Evolutionary conservation across 371 early-diverging fungal species (phyloP).

Genomic region (Syncephalastrum racemosum): DNA sequence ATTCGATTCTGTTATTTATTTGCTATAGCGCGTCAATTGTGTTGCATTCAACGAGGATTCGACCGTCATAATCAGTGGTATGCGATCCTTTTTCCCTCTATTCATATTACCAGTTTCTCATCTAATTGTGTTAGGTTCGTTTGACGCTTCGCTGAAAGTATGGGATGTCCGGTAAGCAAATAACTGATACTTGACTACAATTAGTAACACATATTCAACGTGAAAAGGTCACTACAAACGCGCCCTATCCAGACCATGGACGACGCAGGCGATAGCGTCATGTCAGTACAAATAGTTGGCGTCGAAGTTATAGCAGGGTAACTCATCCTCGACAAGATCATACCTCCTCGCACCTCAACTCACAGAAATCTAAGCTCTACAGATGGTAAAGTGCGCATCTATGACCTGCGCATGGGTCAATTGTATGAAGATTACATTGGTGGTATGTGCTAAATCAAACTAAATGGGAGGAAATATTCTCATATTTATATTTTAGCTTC

Average conservation of each 20-base stretch:
- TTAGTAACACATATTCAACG: background rate
- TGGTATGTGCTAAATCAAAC: constrained; percentile 37
- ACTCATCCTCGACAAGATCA: background rate
- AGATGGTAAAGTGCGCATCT: constrained; percentile 80
- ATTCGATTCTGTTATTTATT: background rate
- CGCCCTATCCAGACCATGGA: constrained; percentile 82
- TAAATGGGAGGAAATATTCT: background rate
- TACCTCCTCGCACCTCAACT: background rate
- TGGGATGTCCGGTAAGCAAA: constrained; percentile 79
- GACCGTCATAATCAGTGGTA: constrained; percentile 77
- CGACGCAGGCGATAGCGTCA: constrained; percentile 87
- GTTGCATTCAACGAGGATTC: constrained; percentile 82
- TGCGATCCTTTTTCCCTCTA: background rate
- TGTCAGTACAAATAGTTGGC: constrained; percentile 69
- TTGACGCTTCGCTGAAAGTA: constrained; percentile 85
- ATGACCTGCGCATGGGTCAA: constrained; percentile 82
- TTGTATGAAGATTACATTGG: constrained; percentile 72
- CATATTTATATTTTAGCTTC: constrained; percentile 52
- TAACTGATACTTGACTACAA: background rate
- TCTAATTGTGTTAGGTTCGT: constrained; percentile 61
- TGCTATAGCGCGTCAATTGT: constrained; percentile 70
- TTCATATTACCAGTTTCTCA: background rate
- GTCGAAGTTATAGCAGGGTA: constrained; percentile 79
- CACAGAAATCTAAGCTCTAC: constrained; percentile 54
- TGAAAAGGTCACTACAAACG: background rate